Base-by-base conservation (phyloP, 352 stramenopile genomes). In the Globisporangium nunn region DNA sequence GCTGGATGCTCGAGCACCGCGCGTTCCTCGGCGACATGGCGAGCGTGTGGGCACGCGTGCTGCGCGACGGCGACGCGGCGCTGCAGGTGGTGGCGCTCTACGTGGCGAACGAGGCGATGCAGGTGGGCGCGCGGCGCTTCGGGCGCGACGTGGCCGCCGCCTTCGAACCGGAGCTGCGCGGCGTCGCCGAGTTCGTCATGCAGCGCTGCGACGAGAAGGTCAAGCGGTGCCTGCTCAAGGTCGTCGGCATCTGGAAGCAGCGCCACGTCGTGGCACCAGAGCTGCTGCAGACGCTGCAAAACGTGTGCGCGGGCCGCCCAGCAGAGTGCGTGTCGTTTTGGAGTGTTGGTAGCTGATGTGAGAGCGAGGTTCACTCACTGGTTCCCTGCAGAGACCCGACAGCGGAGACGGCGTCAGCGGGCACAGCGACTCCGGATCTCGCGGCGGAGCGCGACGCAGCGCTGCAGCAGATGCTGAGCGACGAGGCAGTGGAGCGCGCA, bases 51-150 rank as follows among this genome's bases (percentile, higher is more conserved):
- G 59, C 55, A 43, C 65, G 72, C 45, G 63, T 88, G 31, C 56
- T 90, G 35, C 56, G 37, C 41, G 71, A 82, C 50, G 63, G 68
- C 46, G 68, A 85, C 12, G 62, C 84, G 11, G 66, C 72, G 35
- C 76, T 91, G 61, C 81, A 94, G 72, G 85, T 94, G 68, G 81
- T 90, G 55, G 81, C 81, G 44, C 60, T 94, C 1, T 94, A 94
- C 66, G 75, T 94, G 40, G 84, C 84, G 46, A 94, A 94, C 61
- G 84, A 94, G 59, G 78, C 78, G 11, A 91, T 94, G 78, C 84
- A 94, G 58, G 78, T 90, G 23, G 84, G 84, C 52, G 79, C 78
- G 58, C 84, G 84, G 70, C 88, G 87, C 67, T 90, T 81, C 58
- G 84, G 84, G 43, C 81, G 82, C 28, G 64, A 86, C 45, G 79